Percentiles rank a stretch among this genome's conserved stretches.
phyloP scores from a whole-genome alignment of 1,284 basidiomycete species.

The Singerocomus rubriflavus region DNA sequence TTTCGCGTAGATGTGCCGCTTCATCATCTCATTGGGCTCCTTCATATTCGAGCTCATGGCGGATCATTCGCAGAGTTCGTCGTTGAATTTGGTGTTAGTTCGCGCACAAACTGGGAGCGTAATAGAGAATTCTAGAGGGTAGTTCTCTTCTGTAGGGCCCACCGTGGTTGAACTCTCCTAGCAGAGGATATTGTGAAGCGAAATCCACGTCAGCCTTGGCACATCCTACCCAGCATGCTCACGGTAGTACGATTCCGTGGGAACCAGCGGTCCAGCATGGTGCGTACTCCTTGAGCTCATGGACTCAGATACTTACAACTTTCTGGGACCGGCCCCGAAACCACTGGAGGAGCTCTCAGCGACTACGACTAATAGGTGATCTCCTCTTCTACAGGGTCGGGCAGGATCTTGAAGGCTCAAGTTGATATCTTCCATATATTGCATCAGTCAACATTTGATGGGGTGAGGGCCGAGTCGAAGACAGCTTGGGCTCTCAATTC shows the following conservation, averaged over 20 bases:
- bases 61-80: background rate
- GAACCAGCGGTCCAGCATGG: no score
- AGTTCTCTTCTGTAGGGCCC: background rate
- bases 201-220: background rate
- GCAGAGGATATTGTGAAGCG: background rate
- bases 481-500: no score
- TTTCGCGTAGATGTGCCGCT: background rate
- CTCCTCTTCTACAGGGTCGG: no score
- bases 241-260: background rate
- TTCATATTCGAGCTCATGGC: conserved; percentile 6
- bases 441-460: no score
- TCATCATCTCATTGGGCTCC: background rate
- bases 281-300: no score
- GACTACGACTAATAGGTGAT: no score
- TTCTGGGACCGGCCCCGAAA: no score
- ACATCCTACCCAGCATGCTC: background rate
- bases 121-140: background rate
- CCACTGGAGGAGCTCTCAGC: no score
- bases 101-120: background rate
- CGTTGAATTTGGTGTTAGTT: background rate
- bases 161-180: background rate
- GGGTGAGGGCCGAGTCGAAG: no score
- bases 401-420: no score
- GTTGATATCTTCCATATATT: no score
- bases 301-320: no score